phyloP scores from a whole-genome alignment of 768 basidiomycete genomes.

The Leucocoprinus leucothites region DNA sequence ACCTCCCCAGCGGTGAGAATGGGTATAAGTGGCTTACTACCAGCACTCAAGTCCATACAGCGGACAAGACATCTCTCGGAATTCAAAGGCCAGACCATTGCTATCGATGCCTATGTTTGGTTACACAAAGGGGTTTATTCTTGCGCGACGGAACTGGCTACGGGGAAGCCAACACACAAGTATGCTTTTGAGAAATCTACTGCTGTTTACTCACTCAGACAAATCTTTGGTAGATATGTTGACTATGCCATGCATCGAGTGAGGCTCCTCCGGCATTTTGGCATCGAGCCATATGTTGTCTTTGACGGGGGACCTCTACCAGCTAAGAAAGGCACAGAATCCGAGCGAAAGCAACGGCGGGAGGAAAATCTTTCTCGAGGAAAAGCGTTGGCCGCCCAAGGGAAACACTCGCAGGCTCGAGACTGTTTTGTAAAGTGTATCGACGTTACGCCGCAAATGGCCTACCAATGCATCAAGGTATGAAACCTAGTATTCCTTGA shows the following conservation, averaged over 20 bases:
- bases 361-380: constrained; percentile 76
- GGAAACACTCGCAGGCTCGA: constrained; percentile 76
- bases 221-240: constrained; percentile 65
- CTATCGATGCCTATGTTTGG: constrained; percentile 96
- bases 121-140: constrained; percentile 84
- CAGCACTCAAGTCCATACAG: constrained; percentile 89
- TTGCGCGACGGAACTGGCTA: constrained; percentile 89
- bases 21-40: constrained; percentile 91
- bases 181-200: constrained; percentile 28
- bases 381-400: constrained; percentile 70
- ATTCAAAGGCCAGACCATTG: constrained; percentile 80
- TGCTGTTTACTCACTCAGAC: not conserved
- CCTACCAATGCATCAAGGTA: constrained; percentile 95
- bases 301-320: constrained; percentile 96
- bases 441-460: constrained; percentile 97
- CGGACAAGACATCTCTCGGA: constrained; percentile 74
- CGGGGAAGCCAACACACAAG: constrained; percentile 80
- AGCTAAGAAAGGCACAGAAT: constrained; percentile 90
- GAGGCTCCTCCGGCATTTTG: constrained; percentile 78
- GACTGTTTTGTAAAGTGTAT: constrained; percentile 89
- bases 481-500: not conserved
- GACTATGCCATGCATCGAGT: constrained; percentile 95
- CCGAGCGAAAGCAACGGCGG: constrained; percentile 70
- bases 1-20: constrained; percentile 35
- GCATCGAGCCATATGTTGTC: constrained; percentile 86